phyloP scores from a whole-genome alignment of 2,329 filamentous ascomycete species.

The Botrytis deweyae region DNA sequence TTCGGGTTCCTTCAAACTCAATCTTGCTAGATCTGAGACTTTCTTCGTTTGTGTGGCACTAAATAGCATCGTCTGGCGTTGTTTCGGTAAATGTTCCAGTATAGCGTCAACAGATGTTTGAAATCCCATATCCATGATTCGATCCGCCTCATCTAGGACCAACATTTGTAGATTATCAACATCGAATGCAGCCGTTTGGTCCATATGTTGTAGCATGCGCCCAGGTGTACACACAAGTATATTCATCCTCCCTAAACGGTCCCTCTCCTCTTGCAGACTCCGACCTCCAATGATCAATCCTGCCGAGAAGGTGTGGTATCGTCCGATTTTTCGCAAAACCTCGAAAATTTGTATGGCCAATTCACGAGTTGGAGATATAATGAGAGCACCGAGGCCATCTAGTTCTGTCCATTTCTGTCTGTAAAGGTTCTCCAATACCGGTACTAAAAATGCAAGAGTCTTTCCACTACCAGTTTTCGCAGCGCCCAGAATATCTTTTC shows the following conservation, averaged over 20 bases:
- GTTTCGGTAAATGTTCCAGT: constrained; percentile 81
- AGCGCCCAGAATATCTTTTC: constrained; percentile 84
- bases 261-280: constrained; percentile 80
- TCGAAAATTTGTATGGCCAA: constrained; percentile 97
- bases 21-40: constrained; percentile 84
- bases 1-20: constrained; percentile 87
- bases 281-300: constrained; percentile 94
- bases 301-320: constrained; percentile 86
- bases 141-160: constrained; percentile 92
- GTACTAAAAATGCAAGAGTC: constrained; percentile 88
- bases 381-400: constrained; percentile 88
- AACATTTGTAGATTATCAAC: constrained; percentile 89
- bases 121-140: constrained; percentile 98
- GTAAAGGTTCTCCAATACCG: constrained; percentile 89
- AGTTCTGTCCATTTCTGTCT: constrained; percentile 84
- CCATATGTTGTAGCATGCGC: constrained; percentile 91
- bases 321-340: constrained; percentile 84
- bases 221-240: constrained; percentile 95
- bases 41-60: constrained; percentile 94
- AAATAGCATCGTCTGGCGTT: constrained; percentile 90
- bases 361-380: constrained; percentile 92
- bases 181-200: constrained; percentile 87
- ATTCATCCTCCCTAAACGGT: constrained; percentile 87
- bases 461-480: constrained; percentile 96
- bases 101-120: constrained; percentile 87